phyloP scores from a whole-genome alignment of 345 rosid species.

The Populus pruinosa region DNA sequence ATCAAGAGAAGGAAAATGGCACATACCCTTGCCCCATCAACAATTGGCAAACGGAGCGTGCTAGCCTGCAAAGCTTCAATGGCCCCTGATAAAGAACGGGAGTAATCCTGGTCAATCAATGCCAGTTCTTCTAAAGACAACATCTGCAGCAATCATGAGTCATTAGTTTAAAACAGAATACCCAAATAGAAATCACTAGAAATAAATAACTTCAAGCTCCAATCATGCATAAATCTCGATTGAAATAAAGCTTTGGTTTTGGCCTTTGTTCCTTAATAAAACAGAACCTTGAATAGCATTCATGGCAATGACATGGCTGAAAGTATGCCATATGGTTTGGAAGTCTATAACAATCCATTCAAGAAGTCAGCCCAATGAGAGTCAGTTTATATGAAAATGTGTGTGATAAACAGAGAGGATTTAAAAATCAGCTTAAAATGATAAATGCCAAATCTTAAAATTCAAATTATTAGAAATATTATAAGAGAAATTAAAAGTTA shows the following conservation, averaged over 20 bases:
- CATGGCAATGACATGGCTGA: not conserved
- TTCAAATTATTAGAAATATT: not conserved
- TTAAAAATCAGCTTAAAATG: not conserved
- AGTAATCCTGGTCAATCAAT: conserved; percentile 53
- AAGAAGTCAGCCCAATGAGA: not conserved
- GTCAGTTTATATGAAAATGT: not conserved
- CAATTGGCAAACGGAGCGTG: conserved; percentile 85
- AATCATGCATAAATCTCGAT: not conserved
- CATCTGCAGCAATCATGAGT: conserved; percentile 46
- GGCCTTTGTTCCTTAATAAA: not conserved
- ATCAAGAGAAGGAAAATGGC: not conserved
- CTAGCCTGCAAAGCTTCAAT: conserved; percentile 72
- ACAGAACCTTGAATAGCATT: not conserved
- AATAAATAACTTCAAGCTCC: not conserved
- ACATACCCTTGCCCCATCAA: conserved; percentile 68
- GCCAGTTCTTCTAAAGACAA: conserved; percentile 58
- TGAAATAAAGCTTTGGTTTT: not conserved
- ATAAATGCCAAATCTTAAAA: not conserved
- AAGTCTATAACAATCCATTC: not conserved
- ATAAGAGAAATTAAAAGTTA: not conserved
- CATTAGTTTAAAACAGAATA: not conserved
- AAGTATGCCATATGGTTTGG: not conserved
- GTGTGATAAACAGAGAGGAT: not conserved
- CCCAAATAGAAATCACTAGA: not conserved
- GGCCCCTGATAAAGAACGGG: conserved; percentile 67